Conservation (phyloP, 2,329 filamentous ascomycete species). For the Tolypocladium pustulatum region DNA sequence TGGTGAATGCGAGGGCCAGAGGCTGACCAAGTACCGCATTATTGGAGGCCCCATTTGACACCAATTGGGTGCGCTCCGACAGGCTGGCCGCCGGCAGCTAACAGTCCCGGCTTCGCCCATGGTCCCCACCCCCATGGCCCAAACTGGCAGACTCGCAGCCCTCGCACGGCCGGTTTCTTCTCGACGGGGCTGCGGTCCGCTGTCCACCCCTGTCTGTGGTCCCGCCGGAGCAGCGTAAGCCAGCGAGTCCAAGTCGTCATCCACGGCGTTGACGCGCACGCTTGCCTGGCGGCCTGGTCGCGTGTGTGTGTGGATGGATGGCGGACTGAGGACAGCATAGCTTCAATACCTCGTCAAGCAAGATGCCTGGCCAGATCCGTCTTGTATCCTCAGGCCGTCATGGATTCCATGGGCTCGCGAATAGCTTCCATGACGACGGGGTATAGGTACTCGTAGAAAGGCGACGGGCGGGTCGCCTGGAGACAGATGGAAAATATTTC, state of each 20-base stretch:
- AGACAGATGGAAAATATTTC: background rate
- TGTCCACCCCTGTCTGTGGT: background rate
- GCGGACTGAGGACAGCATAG: background rate
- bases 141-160: background rate
- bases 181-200: background rate
- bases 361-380: background rate
- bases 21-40: background rate
- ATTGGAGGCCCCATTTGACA: background rate
- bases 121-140: conserved; percentile 4
- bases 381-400: background rate
- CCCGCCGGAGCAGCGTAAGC: background rate
- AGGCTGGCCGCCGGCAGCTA: conserved; percentile 12
- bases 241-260: background rate
- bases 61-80: conserved; percentile 15
- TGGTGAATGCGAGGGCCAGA: background rate
- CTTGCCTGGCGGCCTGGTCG: conserved; percentile 6
- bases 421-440: background rate
- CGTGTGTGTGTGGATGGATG: background rate
- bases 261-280: conserved; percentile 5
- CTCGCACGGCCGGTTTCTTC: background rate
- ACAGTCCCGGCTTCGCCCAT: conserved; percentile 8
- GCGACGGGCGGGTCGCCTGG: background rate
- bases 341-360: background rate
- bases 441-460: background rate
- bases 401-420: background rate